A percentile compares a stretch with the other conserved stretches of the same genome.
phyloP scores from a whole-genome alignment of 139 green algal species.

The Klebsormidium nitens region DNA sequence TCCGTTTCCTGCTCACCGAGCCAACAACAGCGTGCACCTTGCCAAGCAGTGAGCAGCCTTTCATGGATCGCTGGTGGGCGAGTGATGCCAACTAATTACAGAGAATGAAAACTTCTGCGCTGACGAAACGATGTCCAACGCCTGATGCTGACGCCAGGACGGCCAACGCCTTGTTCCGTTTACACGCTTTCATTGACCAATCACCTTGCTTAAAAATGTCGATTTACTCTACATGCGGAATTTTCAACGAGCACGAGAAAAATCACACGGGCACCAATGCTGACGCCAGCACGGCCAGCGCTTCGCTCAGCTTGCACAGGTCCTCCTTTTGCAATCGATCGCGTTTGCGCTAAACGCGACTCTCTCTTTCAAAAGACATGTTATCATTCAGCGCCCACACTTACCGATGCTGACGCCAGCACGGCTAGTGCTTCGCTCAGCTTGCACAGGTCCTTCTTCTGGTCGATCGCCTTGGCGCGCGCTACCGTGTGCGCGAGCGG shows the following conservation, averaged over 20 bases:
- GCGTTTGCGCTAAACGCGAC: too few species aligned
- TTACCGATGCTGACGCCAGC: conserved; percentile 24
- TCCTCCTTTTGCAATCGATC: conserved; percentile 23
- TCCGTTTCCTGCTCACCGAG: too few species aligned
- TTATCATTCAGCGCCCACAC: too few species aligned
- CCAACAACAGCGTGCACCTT: too few species aligned
- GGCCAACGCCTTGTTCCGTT: conserved; percentile 31
- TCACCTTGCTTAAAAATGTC: neutral
- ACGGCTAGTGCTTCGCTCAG: conserved; percentile 34
- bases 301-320: conserved; percentile 34
- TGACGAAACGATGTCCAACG: too few species aligned
- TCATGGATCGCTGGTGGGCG: too few species aligned
- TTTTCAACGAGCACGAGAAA: neutral
- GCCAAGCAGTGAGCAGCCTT: too few species aligned
- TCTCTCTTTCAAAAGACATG: neutral
- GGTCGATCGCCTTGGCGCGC: conserved; percentile 5
- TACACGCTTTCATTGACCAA: neutral
- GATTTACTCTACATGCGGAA: neutral
- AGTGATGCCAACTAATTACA: too few species aligned
- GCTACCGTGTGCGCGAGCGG: neutral
- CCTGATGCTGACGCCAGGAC: conserved; percentile 24
- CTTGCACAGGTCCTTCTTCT: conserved; percentile 36
- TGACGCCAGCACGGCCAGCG: conserved; percentile 35
- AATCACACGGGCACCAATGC: neutral
- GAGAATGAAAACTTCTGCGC: too few species aligned